Conservation (phyloP, 2,329 filamentous ascomycete genomes). For the Calycina herbarum region DNA sequence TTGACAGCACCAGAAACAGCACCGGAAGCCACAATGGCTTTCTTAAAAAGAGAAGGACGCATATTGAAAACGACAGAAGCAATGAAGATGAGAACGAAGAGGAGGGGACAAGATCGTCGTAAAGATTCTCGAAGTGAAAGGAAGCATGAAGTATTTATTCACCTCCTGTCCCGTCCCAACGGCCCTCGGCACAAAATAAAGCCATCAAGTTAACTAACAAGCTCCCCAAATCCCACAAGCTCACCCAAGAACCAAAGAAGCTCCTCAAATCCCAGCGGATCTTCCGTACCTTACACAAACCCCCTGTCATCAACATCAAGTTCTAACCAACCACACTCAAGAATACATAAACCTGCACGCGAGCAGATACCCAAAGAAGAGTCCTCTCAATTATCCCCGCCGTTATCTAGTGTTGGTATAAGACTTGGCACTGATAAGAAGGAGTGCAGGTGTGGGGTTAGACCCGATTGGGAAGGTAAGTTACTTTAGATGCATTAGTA, state of each 20-base stretch:
- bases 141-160: neutral
- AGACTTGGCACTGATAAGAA: neutral
- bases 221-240: neutral
- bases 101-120: neutral
- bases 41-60: constrained; percentile 10
- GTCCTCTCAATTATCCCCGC: neutral
- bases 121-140: neutral
- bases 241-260: neutral
- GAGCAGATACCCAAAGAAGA: neutral
- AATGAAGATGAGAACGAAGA: neutral
- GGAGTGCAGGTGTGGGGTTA: neutral
- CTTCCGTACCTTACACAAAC: neutral
- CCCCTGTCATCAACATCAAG: neutral
- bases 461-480: neutral
- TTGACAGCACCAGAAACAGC: constrained; percentile 15
- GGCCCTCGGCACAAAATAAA: neutral
- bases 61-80: constrained; percentile 6
- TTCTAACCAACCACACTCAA: neutral
- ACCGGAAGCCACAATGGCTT: constrained; percentile 6
- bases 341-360: neutral
- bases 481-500: neutral
- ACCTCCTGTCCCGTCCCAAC: neutral
- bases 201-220: neutral
- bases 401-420: neutral
- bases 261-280: neutral